Conservation (phyloP, 306 rosid species). For the Carpinus viminea region DNA sequence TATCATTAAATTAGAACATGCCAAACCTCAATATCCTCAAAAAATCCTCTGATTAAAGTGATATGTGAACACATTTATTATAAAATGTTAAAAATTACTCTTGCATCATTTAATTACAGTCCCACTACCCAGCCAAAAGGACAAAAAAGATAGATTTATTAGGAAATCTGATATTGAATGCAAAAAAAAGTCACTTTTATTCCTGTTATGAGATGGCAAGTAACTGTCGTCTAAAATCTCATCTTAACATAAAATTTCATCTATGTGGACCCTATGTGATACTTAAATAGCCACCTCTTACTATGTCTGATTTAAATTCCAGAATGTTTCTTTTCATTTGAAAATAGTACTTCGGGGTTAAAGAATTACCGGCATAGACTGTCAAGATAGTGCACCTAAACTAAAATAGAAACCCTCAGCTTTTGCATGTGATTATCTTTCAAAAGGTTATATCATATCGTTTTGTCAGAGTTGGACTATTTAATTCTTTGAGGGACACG, state of each 20-base stretch:
- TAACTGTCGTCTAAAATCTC: not conserved
- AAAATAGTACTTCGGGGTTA: not conserved
- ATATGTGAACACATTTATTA: not conserved
- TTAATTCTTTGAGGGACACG: not conserved
- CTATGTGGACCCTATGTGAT: not conserved
- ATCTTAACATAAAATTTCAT: not conserved
- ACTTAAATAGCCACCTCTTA: not conserved
- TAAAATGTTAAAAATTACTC: not conserved
- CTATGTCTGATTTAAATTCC: not conserved
- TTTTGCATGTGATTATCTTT: not conserved
- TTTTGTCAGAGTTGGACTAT: not conserved
- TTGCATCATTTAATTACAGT: not conserved
- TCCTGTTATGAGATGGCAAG: not conserved
- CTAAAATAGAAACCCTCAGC: not conserved
- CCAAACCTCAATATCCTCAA: constrained; percentile 4
- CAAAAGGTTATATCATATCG: not conserved
- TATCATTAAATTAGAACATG: not conserved
- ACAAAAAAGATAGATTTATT: not conserved
- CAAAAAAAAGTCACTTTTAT: not conserved
- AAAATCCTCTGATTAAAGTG: not conserved
- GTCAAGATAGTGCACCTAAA: not conserved
- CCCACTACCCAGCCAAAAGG: not conserved
- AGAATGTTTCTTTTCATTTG: not conserved
- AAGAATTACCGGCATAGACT: not conserved
- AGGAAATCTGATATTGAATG: not conserved